These are phyloP conservation scores for Metschnikowia chrysomelidarum DNA, from an alignment of 805 yeast genomes.

Conservation along the genomic window DNA sequence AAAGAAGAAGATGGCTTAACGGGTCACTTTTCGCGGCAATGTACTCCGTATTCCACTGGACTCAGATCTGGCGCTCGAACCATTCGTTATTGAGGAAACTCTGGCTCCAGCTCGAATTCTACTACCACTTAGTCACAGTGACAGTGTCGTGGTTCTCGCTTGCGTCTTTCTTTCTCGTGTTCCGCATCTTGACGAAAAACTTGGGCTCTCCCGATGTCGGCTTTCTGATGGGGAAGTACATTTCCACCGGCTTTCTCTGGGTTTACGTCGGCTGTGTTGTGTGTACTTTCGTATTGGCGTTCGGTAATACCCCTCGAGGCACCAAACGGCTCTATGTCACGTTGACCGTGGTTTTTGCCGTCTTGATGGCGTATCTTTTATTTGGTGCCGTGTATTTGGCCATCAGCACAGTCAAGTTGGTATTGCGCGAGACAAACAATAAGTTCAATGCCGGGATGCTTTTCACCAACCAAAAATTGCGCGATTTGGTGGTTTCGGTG, in stretches of 20 bases:
- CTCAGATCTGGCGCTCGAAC: slow-evolving; percentile 83
- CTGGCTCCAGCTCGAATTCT: slow-evolving; percentile 80
- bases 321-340: slow-evolving; percentile 74
- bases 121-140: slow-evolving; percentile 78
- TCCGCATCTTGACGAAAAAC: slow-evolving; percentile 79
- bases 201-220: slow-evolving; percentile 61
- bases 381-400: slow-evolving; percentile 85
- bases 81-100: slow-evolving; percentile 81
- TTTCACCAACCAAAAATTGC: slow-evolving; percentile 66
- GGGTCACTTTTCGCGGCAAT: slow-evolving; percentile 98
- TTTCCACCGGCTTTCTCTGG: slow-evolving; percentile 83
- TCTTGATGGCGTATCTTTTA: slow-evolving; percentile 83
- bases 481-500: slow-evolving; percentile 86
- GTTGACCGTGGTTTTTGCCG: slow-evolving; percentile 78
- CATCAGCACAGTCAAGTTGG: slow-evolving; percentile 63
- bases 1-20: slow-evolving; percentile 97
- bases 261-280: slow-evolving; percentile 76
- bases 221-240: slow-evolving; percentile 70
- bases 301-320: slow-evolving; percentile 94
- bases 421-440: slow-evolving; percentile 42
- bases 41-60: slow-evolving; percentile 81
- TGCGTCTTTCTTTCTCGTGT: slow-evolving; percentile 88
- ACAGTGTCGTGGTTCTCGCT: slow-evolving; percentile 90
- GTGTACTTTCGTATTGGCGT: slow-evolving; percentile 82
- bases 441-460: slow-evolving; percentile 44